Evolutionary conservation across 1,139 yeast genomes (phyloP), one percentile per base, ranked within the genome.

Genomic region (Pneumocystis canis): DNA sequence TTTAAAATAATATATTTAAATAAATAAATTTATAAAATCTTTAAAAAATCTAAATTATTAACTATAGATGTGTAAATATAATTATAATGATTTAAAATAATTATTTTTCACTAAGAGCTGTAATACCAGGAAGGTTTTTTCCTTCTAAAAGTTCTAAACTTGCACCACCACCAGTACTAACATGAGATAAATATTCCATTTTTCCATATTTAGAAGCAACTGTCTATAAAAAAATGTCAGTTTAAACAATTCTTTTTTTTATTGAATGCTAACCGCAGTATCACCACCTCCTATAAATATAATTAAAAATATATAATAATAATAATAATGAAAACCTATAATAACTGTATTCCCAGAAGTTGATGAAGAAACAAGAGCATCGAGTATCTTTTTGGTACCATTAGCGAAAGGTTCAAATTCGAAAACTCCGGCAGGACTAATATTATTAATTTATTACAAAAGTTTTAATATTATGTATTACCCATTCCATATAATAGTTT

Each of bases 141-240:
- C 97, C 97, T 81, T 90, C 97, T 75, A 90, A 85, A 76, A 90
- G 85, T 79, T 90, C 97, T 76, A 90, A 83, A 67, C 97, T 89
- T 69, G 97, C 97, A 83, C 97, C 97, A 79, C 97, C 97, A 79
- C 97, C 97, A 68, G 97, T 90, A 69, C 97, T 89, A 69, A 90
- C 96, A 78, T 90, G 97, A 64, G 96, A 88, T 74, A 90, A 83
- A 81, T 89, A 87, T 75, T 87, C 95, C 72, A 88, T 92, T 69
- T 84, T 96, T 74, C 96, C 96, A 77, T 79, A 90, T 82, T 90
- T 90, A 87, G 89, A 89, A 73, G 96, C 96, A 70, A 89, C 97
- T 70, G 97, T 39, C 40, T 57, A 57, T 5, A 56, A 33, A 37
- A n/a, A 11, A 9, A 9, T 28, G 11, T 39, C 14, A 39, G 47